These are phyloP conservation scores for Stephania japonica DNA, from an alignment of 164 flowering plant genomes.

Conservation along the genomic window DNA sequence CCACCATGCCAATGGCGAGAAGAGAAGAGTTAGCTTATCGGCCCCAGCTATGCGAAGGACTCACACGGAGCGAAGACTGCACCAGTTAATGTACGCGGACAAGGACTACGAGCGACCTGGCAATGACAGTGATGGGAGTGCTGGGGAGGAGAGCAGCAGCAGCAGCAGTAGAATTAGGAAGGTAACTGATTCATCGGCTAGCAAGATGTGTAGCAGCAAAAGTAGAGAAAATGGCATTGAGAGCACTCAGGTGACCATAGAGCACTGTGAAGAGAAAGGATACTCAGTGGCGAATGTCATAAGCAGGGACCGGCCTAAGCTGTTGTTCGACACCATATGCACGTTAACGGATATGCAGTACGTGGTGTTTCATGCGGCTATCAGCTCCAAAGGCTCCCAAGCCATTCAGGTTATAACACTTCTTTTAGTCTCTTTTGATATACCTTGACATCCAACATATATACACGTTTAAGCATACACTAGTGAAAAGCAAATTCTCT, in stretches of 20 bases:
- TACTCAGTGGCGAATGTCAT: slow-evolving; percentile 66
- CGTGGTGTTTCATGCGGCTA: slow-evolving; percentile 79
- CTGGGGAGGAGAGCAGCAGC: slow-evolving; percentile 3
- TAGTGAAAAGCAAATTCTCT: no score
- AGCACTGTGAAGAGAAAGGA: slow-evolving; percentile 57
- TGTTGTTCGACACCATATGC: slow-evolving; percentile 84
- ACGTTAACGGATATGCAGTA: slow-evolving; percentile 77
- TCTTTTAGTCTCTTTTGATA: no score
- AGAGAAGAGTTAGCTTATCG: slow-evolving; percentile 43
- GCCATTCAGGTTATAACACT: slow-evolving; percentile 57
- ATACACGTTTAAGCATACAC: no score
- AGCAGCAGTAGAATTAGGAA: slow-evolving; percentile 8
- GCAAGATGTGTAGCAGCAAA: background rate
- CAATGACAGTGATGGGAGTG: slow-evolving; percentile 1
- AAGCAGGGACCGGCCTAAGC: slow-evolving; percentile 70
- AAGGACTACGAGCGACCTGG: slow-evolving; percentile 45
- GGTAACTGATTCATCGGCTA: background rate
- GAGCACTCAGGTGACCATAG: slow-evolving; percentile 44
- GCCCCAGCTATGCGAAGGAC: slow-evolving; percentile 36
- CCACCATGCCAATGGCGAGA: slow-evolving; percentile 33
- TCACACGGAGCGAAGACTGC: slow-evolving; percentile 84
- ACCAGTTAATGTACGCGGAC: slow-evolving; percentile 79
- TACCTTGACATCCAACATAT: no score
- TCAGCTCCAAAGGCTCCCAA: slow-evolving; percentile 54
- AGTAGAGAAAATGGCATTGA: no score